Percentiles rank a stretch among this genome's conserved stretches.
Conservation (phyloP, 495 filamentous ascomycete species). For the Talaromyces borbonicus region DNA sequence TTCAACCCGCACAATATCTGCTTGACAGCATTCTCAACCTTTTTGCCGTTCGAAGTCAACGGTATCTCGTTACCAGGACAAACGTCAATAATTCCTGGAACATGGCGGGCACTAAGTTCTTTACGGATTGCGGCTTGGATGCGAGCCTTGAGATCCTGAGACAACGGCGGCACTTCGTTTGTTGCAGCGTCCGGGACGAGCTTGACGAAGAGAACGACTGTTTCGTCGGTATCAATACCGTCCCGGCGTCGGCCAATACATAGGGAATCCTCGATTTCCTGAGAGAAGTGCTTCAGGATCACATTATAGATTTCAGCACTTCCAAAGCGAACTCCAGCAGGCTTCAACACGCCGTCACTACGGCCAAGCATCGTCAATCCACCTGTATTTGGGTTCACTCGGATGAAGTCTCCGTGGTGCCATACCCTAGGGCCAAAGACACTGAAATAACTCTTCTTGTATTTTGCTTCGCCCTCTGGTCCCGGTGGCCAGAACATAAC, state of each 20-base stretch:
- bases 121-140: constrained; percentile 57
- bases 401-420: constrained; percentile 94
- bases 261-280: constrained; percentile 70
- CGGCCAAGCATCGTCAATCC: constrained; percentile 80
- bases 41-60: constrained; percentile 86
- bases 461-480: constrained; percentile 55
- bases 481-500: constrained; percentile 73
- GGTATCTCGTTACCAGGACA: constrained; percentile 61
- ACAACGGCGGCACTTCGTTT: constrained; percentile 15
- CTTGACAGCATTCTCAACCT: constrained; percentile 89
- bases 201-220: constrained; percentile 76
- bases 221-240: constrained; percentile 64
- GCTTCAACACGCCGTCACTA: constrained; percentile 86
- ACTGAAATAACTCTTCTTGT: constrained; percentile 79
- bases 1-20: constrained; percentile 84
- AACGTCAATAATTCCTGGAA: constrained; percentile 70
- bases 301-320: constrained; percentile 89
- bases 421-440: constrained; percentile 61
- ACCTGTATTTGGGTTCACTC: constrained; percentile 61
- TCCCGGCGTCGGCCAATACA: constrained; percentile 71
- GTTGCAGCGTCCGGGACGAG: constrained; percentile 42
- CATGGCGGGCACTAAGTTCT: constrained; percentile 77
- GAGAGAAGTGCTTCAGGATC: constrained; percentile 68
- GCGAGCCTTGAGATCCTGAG: constrained; percentile 37
- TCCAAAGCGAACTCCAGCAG: constrained; percentile 77